A percentile compares a stretch with the other conserved stretches of the same genome.
phyloP scores from a whole-genome alignment of 192 early-diverging fungal species.

The Gonapodya sp. region DNA sequence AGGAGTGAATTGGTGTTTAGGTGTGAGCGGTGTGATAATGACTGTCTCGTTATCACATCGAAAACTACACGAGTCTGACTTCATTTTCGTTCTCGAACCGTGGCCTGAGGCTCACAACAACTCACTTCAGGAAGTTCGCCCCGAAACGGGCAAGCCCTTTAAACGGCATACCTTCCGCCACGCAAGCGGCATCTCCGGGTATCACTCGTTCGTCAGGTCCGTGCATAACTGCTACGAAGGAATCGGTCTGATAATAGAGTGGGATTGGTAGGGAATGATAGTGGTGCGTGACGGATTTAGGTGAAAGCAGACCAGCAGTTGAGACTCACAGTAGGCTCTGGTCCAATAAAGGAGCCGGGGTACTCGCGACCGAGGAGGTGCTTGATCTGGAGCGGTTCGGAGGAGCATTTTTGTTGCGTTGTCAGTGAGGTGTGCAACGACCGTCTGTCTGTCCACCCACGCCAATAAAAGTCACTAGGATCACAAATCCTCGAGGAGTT shows the following conservation, averaged over 20 bases:
- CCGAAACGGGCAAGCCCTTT: conserved; percentile 71
- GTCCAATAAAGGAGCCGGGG: conserved; percentile 13
- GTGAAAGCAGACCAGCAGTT: not conserved
- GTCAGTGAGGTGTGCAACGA: no score
- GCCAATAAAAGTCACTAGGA: no score
- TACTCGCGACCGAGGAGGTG: conserved; percentile 9
- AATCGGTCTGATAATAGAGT: conserved; percentile 72
- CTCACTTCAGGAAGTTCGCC: conserved; percentile 56
- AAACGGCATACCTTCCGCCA: conserved; percentile 72
- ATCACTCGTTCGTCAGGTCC: conserved; percentile 64
- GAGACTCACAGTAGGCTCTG: conserved; percentile 58
- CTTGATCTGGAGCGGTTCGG: conserved; percentile 7
- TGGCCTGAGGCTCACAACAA: no score
- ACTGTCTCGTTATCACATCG: no score
- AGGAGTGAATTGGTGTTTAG: not conserved
- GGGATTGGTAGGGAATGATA: no score
- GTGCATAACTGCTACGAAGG: conserved; percentile 78
- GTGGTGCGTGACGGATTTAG: no score
- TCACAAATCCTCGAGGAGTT: no score
- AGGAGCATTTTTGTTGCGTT: no score
- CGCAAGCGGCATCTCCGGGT: conserved; percentile 79
- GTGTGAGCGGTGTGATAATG: no score
- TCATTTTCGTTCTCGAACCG: conserved; percentile 12
- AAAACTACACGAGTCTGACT: not conserved
- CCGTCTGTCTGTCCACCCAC: no score